Conservation (phyloP, 2,329 filamentous ascomycete genomes). For the Talaromyces sp. region DNA sequence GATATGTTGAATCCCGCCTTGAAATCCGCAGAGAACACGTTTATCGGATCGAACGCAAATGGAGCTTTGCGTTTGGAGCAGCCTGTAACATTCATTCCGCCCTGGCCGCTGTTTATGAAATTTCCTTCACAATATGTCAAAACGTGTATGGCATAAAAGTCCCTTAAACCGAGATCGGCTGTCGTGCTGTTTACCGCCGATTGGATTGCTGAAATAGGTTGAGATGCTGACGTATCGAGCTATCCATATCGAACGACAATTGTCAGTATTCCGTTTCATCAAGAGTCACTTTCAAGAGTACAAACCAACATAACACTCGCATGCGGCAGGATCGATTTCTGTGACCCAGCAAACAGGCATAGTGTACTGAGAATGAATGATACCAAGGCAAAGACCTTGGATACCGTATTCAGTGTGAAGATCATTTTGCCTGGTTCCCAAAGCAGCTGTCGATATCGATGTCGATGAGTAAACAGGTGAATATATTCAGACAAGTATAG, state of each 20-base stretch:
- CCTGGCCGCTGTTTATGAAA: constrained; percentile 37
- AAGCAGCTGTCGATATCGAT: not conserved
- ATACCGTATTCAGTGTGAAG: constrained; percentile 39
- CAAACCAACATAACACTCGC: constrained; percentile 57
- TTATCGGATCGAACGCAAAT: constrained; percentile 57
- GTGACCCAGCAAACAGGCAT: constrained; percentile 60
- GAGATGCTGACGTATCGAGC: constrained; percentile 58
- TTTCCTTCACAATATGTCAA: constrained; percentile 58
- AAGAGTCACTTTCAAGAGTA: not conserved
- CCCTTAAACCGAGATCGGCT: constrained; percentile 51
- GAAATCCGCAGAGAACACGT: constrained; percentile 50
- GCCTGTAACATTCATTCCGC: constrained; percentile 48
- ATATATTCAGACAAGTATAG: not conserved
- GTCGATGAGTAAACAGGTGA: not conserved
- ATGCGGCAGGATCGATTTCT: constrained; percentile 54
- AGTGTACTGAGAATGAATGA: constrained; percentile 59
- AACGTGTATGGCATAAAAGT: constrained; percentile 61
- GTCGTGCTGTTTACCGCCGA: constrained; percentile 38
- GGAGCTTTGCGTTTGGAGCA: constrained; percentile 55
- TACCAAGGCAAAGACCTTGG: constrained; percentile 49
- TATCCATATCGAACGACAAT: constrained; percentile 21
- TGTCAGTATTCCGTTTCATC: constrained; percentile 13
- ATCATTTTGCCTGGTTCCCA: constrained; percentile 9
- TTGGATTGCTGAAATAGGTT: constrained; percentile 35
- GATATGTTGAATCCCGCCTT: constrained; percentile 48